These are phyloP conservation scores for Fusarium odoratissimum DNA, from an alignment of 2,329 filamentous ascomycete genomes.

Conservation along the genomic window DNA sequence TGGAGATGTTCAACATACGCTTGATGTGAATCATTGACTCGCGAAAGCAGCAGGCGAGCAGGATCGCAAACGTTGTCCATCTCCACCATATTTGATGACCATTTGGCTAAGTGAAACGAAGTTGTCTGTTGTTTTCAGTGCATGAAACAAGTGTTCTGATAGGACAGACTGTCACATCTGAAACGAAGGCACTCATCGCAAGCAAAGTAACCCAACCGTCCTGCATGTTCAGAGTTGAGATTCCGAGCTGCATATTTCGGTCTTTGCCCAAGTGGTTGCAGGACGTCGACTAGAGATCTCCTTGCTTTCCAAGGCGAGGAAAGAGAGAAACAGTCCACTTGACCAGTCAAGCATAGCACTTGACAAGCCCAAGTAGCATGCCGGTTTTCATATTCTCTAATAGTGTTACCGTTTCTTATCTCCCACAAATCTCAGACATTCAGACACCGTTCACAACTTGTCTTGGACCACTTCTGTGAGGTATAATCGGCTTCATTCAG, in stretches of 20 bases:
- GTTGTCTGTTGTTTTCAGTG: background rate
- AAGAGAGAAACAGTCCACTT: constrained; percentile 22
- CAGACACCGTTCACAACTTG: background rate
- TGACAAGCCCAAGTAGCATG: constrained; percentile 7
- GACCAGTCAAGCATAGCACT: constrained; percentile 19
- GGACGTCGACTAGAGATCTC: constrained; percentile 9
- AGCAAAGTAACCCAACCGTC: constrained; percentile 20
- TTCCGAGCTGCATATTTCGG: constrained; percentile 16
- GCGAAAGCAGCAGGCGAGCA: background rate
- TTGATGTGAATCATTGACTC: background rate
- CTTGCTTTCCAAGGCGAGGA: constrained; percentile 19
- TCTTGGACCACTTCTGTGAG: background rate
- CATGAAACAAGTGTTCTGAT: background rate
- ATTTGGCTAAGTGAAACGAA: background rate
- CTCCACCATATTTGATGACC: constrained; percentile 2
- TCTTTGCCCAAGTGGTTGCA: constrained; percentile 9
- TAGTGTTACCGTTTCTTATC: constrained; percentile 2
- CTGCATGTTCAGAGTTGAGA: constrained; percentile 25
- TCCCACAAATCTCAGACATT: background rate
- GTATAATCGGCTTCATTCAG: background rate
- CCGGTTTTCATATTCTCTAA: constrained; percentile 34
- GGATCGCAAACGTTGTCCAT: background rate
- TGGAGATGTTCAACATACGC: background rate
- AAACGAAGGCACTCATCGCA: constrained; percentile 18
- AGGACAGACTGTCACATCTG: constrained; percentile 16